These are phyloP conservation scores for Platismatia glauca DNA, from an alignment of 495 filamentous ascomycete species.

Conservation along the genomic window DNA sequence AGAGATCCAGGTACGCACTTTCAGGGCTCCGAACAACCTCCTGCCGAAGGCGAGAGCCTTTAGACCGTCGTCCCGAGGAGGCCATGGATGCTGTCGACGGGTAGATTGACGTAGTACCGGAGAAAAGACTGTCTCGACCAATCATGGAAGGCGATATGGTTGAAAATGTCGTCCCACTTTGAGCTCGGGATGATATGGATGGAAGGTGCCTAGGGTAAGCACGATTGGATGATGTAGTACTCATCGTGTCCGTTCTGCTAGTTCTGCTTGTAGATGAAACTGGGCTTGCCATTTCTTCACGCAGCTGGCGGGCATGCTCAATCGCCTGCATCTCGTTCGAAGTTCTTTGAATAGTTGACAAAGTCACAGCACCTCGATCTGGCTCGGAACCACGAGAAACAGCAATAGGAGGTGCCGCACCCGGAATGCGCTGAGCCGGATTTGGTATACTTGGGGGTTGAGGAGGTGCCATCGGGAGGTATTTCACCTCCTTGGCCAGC, in stretches of 20 bases:
- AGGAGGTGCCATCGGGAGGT: conserved; percentile 66
- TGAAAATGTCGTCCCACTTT: conserved; percentile 38
- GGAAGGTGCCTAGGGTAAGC: conserved; percentile 27
- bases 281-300: conserved; percentile 53
- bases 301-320: conserved; percentile 41
- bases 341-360: conserved; percentile 32
- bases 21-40: conserved; percentile 65
- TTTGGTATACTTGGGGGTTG: conserved; percentile 33
- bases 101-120: conserved; percentile 24
- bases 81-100: conserved; percentile 52
- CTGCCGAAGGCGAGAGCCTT: conserved; percentile 67
- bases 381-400: conserved; percentile 13
- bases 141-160: conserved; percentile 27
- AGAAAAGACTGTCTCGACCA: conserved; percentile 25
- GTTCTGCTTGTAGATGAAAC: conserved; percentile 53
- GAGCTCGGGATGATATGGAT: conserved; percentile 32
- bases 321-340: conserved; percentile 37
- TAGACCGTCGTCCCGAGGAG: conserved; percentile 55
- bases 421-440: conserved; percentile 17
- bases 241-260: conserved; percentile 56
- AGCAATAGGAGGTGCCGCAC: conserved; percentile 24
- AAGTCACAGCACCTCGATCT: conserved; percentile 17
- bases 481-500: conserved; percentile 76
- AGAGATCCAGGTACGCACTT: conserved; percentile 47
- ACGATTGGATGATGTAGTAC: conserved; percentile 41